Base-by-base conservation (phyloP, 257 asterid species). In the Mentha longifolia region DNA sequence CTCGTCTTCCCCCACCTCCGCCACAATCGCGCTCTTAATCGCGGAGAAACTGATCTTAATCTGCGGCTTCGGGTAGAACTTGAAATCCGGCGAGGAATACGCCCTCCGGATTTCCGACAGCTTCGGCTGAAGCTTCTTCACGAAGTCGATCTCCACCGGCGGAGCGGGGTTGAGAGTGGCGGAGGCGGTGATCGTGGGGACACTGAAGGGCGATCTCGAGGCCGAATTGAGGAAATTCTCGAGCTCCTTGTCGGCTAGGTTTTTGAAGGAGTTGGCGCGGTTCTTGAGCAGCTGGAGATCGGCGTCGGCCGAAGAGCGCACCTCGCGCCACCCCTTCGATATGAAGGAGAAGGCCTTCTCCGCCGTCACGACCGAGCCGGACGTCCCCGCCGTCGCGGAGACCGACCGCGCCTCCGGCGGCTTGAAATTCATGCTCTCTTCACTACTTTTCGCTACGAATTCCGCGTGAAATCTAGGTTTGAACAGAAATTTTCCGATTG, bases 291-390 rank as follows among this genome's bases (percentile, higher is more conserved):
- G 76, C 68, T 89, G 97, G 49, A 95, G 77, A 80, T 95, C 99
- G 13, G 99, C 98, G 67, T 86, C 97, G 33, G 99, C 99, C 0
- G 99, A 95, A 1, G 99, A 86, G 17, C 99, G 95, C 51, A 95
- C 98, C 81, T 95, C 97, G 67, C 90, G 85, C 99, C 98, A 95
- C 19, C 99, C 98, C 78, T 92, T 92, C 35, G 99, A 89, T 51
- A 95, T 83, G 80, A 95, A 90, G 62, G 99, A 95, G 45, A 91
- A 67, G 8, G 98, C 98, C 22, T 94, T 91, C 89, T 89, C 95
- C 61, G 98, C 97, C 65, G 98, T 78, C 42, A 84, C 97, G 41
- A 79, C 20, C 7, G 85, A 62, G 10, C 86, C 68, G 12, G 90
- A 61, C 11, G 85, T 17, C 45, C 77, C 12, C 47, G 70, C 74